Conservation (phyloP, 495 filamentous ascomycete genomes). For the Thermochaetoides thermophila region DNA sequence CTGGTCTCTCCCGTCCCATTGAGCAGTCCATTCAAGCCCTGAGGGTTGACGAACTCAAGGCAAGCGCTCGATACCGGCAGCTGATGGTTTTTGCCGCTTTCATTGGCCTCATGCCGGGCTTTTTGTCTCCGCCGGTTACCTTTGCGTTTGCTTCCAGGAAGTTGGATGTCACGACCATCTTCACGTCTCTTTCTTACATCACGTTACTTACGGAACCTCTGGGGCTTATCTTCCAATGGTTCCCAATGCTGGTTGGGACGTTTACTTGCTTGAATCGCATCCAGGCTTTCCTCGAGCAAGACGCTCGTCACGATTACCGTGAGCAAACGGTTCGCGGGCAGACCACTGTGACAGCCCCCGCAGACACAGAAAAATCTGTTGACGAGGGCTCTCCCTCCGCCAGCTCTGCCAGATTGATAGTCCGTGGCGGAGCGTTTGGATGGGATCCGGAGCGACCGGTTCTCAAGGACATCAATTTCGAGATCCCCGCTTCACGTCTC, state of each 20-base stretch:
- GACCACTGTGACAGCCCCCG: neutral
- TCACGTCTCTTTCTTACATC: conserved; percentile 50
- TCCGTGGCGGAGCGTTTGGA: conserved; percentile 20
- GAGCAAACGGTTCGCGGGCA: neutral
- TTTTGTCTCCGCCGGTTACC: conserved; percentile 28
- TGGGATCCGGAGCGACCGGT: conserved; percentile 25
- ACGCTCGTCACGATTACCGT: conserved; percentile 11
- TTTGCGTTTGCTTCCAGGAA: conserved; percentile 27
- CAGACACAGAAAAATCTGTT: neutral
- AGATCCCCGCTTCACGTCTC: conserved; percentile 20
- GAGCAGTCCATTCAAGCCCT: conserved; percentile 24
- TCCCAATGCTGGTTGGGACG: conserved; percentile 37
- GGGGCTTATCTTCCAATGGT: conserved; percentile 37
- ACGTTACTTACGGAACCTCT: conserved; percentile 43
- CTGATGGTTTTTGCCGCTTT: conserved; percentile 7
- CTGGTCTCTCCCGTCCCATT: conserved; percentile 21
- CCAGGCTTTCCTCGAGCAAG: conserved; percentile 20
- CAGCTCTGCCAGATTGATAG: neutral
- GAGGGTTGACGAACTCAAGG: conserved; percentile 26
- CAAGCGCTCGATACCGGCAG: conserved; percentile 19
- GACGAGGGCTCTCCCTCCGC: neutral
- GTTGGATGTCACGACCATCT: conserved; percentile 36
- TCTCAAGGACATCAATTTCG: conserved; percentile 22
- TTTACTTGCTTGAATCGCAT: conserved; percentile 45
- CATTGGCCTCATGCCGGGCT: conserved; percentile 36